Conservation (phyloP, 352 stramenopile genomes). For the Blastocystis sp. region DNA sequence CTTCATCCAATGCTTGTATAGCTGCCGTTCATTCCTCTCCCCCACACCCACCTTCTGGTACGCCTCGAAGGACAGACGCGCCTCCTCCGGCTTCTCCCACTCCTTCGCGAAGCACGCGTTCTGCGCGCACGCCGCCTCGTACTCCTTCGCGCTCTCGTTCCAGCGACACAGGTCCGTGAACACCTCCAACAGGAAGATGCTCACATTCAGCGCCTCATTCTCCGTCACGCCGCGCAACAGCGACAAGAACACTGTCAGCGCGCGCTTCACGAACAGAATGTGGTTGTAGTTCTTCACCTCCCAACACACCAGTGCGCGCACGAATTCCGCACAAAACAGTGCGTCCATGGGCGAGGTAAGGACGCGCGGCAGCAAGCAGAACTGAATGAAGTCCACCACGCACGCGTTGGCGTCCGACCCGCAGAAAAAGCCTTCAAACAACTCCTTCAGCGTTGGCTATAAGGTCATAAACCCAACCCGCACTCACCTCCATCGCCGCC, state of each 20-base stretch:
- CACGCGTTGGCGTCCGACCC: neutral
- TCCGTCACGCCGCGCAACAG: slow-evolving; percentile 1
- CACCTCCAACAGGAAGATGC: slow-evolving; percentile 37
- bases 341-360: slow-evolving; percentile 36
- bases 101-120: slow-evolving; percentile 14
- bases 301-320: slow-evolving; percentile 23
- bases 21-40: neutral
- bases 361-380: slow-evolving; percentile 37
- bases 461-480: neutral
- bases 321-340: slow-evolving; percentile 52
- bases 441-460: neutral
- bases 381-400: slow-evolving; percentile 38
- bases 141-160: slow-evolving; percentile 3
- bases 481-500: neutral
- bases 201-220: slow-evolving; percentile 18
- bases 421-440: neutral
- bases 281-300: slow-evolving; percentile 2
- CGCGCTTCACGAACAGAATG: slow-evolving; percentile 12
- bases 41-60: slow-evolving; percentile 24
- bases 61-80: neutral
- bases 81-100: neutral
- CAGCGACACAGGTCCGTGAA: slow-evolving; percentile 5
- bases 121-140: neutral
- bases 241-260: slow-evolving; percentile 5
- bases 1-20: slow-evolving; percentile 60